These are phyloP conservation scores for Zygoascus ofunaensis DNA, from an alignment of 805 yeast genomes.

Conservation along the genomic window DNA sequence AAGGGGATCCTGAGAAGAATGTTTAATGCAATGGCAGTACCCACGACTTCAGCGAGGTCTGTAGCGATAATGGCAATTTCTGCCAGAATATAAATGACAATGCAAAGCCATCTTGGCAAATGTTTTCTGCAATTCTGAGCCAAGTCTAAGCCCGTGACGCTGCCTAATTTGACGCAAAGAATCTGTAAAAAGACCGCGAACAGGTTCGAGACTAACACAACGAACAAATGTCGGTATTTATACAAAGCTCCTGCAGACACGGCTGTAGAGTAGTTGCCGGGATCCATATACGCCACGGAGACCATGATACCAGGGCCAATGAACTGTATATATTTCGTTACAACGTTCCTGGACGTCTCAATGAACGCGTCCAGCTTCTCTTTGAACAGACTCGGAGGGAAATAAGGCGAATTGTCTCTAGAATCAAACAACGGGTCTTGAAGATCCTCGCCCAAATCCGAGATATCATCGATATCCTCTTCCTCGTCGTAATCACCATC, in stretches of 20 bases:
- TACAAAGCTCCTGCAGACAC: slow-evolving; percentile 81
- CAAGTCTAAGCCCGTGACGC: slow-evolving; percentile 81
- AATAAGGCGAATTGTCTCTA: neutral
- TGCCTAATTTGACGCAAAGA: slow-evolving; percentile 75
- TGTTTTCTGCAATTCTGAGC: slow-evolving; percentile 75
- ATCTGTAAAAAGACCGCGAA: slow-evolving; percentile 79
- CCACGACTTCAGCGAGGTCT: slow-evolving; percentile 89
- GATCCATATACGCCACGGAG: slow-evolving; percentile 87
- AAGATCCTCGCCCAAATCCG: neutral
- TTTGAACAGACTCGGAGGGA: slow-evolving; percentile 2
- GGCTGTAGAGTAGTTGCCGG: slow-evolving; percentile 87
- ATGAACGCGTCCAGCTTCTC: slow-evolving; percentile 13
- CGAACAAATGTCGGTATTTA: slow-evolving; percentile 62
- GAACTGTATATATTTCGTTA: slow-evolving; percentile 53
- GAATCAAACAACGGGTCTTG: neutral
- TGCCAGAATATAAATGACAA: slow-evolving; percentile 57
- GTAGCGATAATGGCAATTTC: slow-evolving; percentile 88
- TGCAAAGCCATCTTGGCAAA: slow-evolving; percentile 58
- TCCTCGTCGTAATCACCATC: slow-evolving; percentile 1
- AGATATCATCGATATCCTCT: neutral
- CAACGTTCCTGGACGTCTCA: slow-evolving; percentile 14
- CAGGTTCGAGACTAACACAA: slow-evolving; percentile 65
- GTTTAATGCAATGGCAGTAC: slow-evolving; percentile 79
- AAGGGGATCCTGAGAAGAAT: slow-evolving; percentile 70
- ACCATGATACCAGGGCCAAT: slow-evolving; percentile 86